Conservation (phyloP, 1,284 basidiomycete genomes). For the Nidula niveotomentosa region DNA sequence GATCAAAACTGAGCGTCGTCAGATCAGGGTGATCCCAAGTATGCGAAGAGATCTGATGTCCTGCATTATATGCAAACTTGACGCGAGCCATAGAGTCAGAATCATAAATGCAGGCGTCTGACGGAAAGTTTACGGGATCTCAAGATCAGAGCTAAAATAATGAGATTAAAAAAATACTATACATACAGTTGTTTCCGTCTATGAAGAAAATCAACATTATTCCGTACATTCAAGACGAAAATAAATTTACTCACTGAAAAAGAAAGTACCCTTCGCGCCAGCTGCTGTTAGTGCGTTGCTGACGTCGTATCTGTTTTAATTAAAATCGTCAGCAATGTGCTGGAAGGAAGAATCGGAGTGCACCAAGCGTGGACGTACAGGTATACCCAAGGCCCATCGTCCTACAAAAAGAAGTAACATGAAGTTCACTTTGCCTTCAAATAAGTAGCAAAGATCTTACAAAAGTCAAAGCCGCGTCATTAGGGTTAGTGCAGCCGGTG, state of each 20-base stretch:
- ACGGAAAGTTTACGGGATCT: neutral
- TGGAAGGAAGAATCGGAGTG: neutral
- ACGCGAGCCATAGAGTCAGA: constrained; percentile 27
- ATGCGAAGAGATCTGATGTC: constrained; percentile 42
- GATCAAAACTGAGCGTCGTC: constrained; percentile 28
- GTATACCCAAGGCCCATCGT: constrained; percentile 22
- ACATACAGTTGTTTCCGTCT: constrained; percentile 33
- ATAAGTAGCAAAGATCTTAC: constrained; percentile 8
- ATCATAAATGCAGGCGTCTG: constrained; percentile 42
- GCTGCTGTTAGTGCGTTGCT: constrained; percentile 16
- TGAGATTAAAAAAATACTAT: neutral
- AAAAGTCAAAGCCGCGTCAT: constrained; percentile 22
- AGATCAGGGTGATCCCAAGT: constrained; percentile 39
- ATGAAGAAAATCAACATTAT: neutral
- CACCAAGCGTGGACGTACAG: constrained; percentile 4
- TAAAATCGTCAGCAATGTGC: neutral
- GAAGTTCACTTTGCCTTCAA: neutral
- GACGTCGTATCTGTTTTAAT: constrained; percentile 12
- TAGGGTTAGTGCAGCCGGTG: constrained; percentile 11
- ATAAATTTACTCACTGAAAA: constrained; percentile 33
- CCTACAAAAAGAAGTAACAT: constrained; percentile 8
- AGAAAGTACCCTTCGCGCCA: constrained; percentile 41
- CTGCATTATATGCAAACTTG: constrained; percentile 33
- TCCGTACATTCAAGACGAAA: neutral
- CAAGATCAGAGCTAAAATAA: neutral